phyloP scores from a whole-genome alignment of 2,329 filamentous ascomycete species.

The Phaeosphaeriaceae sp. region DNA sequence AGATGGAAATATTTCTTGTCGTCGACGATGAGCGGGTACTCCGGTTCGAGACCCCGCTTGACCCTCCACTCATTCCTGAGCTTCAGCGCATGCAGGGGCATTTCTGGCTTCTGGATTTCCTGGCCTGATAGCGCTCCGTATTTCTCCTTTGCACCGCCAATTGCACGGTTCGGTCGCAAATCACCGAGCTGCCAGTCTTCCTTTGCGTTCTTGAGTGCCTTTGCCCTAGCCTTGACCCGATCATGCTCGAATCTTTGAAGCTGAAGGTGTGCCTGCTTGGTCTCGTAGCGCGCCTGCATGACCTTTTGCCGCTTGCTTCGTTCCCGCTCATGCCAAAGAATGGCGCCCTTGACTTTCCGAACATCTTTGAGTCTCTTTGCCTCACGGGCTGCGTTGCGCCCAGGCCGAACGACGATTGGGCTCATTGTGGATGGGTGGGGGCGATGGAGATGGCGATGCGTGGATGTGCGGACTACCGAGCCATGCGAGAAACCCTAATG shows the following conservation, averaged over 20 bases:
- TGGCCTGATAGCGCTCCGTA: slow-evolving; percentile 64
- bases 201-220: slow-evolving; percentile 64
- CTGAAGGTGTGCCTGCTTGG: slow-evolving; percentile 34
- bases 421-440: slow-evolving; percentile 61
- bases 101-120: slow-evolving; percentile 41
- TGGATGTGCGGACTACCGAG: slow-evolving; percentile 33
- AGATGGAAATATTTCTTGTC: slow-evolving; percentile 45
- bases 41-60: slow-evolving; percentile 26
- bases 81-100: slow-evolving; percentile 46
- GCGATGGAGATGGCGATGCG: slow-evolving; percentile 14
- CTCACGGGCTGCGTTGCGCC: slow-evolving; percentile 36
- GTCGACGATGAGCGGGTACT: slow-evolving; percentile 38
- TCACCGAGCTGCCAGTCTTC: slow-evolving; percentile 83
- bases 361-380: slow-evolving; percentile 45
- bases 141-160: slow-evolving; percentile 62
- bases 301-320: slow-evolving; percentile 31
- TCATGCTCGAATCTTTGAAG: slow-evolving; percentile 23
- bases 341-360: slow-evolving; percentile 51
- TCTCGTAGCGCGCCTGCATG: slow-evolving; percentile 36
- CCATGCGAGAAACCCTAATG: slow-evolving; percentile 18
- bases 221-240: slow-evolving; percentile 47
- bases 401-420: slow-evolving; percentile 30
- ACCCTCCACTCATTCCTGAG: slow-evolving; percentile 24
- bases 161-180: slow-evolving; percentile 77
- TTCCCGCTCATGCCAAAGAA: slow-evolving; percentile 38